Conservation (phyloP, 352 stramenopile genomes). For the Phytophthora colocasiae region DNA sequence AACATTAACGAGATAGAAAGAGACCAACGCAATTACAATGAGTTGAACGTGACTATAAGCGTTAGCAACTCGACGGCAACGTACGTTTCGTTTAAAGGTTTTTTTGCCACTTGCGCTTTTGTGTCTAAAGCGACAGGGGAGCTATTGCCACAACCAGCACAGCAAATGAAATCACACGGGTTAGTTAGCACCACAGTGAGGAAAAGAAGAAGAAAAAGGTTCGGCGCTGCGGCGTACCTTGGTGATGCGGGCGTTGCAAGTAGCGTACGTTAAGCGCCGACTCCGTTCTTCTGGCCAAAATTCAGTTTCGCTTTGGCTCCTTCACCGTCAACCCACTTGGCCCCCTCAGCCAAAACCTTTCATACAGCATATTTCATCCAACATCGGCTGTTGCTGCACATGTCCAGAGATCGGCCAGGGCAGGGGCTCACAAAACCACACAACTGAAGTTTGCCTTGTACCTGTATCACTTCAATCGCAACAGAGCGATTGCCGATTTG, state of each 20-base stretch:
- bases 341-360: constrained; percentile 14
- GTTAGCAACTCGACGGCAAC: constrained; percentile 3
- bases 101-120: neutral
- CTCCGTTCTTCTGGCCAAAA: constrained; percentile 34
- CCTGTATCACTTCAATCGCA: constrained; percentile 5
- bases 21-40: constrained; percentile 2
- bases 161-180: neutral
- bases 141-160: constrained; percentile 6
- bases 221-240: constrained; percentile 2
- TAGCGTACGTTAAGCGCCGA: constrained; percentile 5
- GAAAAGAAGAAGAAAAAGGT: neutral
- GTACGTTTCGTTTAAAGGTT: constrained; percentile 8
- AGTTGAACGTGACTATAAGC: neutral
- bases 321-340: constrained; percentile 33
- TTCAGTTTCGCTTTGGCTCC: constrained; percentile 41
- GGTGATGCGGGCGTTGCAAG: neutral
- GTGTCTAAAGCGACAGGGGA: constrained; percentile 35
- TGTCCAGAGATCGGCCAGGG: constrained; percentile 26
- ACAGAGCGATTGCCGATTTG: constrained; percentile 11
- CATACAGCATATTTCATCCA: constrained; percentile 21
- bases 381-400: constrained; percentile 17
- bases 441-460: neutral
- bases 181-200: neutral
- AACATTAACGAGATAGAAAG: constrained; percentile 3
- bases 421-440: constrained; percentile 12